Evolutionary conservation across 345 rosid genomes (phyloP).

Genomic region (Trapa incisa): DNA sequence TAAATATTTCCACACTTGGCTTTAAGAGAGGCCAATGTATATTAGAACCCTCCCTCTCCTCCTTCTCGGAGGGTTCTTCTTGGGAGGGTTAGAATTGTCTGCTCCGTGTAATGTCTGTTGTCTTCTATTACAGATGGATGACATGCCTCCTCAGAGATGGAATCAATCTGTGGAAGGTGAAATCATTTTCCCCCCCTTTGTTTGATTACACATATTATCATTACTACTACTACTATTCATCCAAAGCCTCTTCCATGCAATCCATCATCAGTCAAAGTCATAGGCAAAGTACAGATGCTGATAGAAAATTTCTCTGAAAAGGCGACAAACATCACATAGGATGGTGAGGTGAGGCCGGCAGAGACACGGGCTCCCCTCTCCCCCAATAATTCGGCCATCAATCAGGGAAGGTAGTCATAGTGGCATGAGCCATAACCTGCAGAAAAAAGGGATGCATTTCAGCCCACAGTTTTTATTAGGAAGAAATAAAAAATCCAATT

Average conservation of each 20-base stretch:
- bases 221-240: too few species aligned
- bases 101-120: slow-evolving; percentile 19
- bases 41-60: slow-evolving; percentile 16
- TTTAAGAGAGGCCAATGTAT: slow-evolving; percentile 23
- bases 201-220: neutral
- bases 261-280: neutral
- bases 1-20: slow-evolving; percentile 39
- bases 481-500: neutral
- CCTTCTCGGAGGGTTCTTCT: slow-evolving; percentile 23
- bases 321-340: neutral
- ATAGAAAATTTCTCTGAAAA: neutral
- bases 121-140: neutral
- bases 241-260: neutral
- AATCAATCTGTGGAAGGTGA: neutral
- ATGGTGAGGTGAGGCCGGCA: too few species aligned
- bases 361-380: too few species aligned
- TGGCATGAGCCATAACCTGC: slow-evolving; percentile 18
- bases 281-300: neutral
- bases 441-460: neutral
- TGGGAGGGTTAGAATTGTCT: slow-evolving; percentile 18
- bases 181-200: neutral
- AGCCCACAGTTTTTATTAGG: neutral
- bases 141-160: neutral
- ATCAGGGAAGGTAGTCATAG: slow-evolving; percentile 11
- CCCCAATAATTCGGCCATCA: neutral